phyloP scores from a whole-genome alignment of 2,329 filamentous ascomycete species.

The Apiospora aurea region DNA sequence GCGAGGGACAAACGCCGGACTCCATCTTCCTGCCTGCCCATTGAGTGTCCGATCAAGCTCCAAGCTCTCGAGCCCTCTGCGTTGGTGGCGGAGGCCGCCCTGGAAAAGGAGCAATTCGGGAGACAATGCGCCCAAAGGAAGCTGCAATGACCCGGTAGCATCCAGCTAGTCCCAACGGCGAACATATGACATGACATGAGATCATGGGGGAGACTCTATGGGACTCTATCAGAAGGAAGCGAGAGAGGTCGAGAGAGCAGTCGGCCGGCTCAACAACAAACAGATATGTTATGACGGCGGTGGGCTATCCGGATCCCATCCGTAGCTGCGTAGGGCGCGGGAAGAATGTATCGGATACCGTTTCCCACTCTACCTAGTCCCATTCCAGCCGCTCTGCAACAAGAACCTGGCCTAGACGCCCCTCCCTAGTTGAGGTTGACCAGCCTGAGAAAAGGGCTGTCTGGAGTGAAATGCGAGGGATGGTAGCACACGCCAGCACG shows the following conservation, averaged over 20 bases:
- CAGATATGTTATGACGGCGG: background rate
- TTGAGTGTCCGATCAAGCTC: slow-evolving; percentile 6
- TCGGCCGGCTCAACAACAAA: background rate
- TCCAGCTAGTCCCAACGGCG: background rate
- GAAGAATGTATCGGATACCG: slow-evolving; percentile 23
- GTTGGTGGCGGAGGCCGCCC: slow-evolving; percentile 21
- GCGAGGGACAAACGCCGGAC: slow-evolving; percentile 24
- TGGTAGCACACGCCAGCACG: background rate
- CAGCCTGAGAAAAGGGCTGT: slow-evolving; percentile 13
- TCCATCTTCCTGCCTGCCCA: slow-evolving; percentile 1
- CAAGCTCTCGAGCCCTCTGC: slow-evolving; percentile 19
- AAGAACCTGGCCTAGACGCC: background rate
- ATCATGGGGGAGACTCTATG: background rate
- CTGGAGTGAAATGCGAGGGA: slow-evolving; percentile 6
- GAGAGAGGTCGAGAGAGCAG: background rate
- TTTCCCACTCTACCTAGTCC: slow-evolving; percentile 8
- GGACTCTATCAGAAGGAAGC: background rate
- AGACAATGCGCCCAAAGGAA: slow-evolving; percentile 22
- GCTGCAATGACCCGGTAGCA: slow-evolving; percentile 17
- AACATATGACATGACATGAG: slow-evolving; percentile 13
- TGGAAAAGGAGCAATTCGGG: slow-evolving; percentile 24
- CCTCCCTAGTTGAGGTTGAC: background rate
- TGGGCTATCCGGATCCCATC: background rate
- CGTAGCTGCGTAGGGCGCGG: slow-evolving; percentile 4
- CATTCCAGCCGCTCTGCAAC: slow-evolving; percentile 14